Evolutionary conservation across 2,329 filamentous ascomycete species (phyloP), one percentile per base, ranked within the genome.

Genomic region (Biscogniauxia mediterranea): DNA sequence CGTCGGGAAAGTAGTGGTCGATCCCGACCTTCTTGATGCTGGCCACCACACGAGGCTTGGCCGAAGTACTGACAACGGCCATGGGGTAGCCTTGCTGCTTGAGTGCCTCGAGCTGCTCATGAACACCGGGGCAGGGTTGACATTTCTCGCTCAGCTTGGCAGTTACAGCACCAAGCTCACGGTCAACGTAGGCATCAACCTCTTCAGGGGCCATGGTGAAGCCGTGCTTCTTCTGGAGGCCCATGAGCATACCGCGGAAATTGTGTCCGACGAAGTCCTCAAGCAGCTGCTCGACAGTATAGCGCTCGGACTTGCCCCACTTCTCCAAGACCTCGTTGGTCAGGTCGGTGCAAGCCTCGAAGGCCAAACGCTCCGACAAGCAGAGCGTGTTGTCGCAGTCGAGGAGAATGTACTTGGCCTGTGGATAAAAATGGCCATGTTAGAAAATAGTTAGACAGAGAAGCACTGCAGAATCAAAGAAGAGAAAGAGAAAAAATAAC

Each of bases 261-360:
- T 91, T 92, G 75, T 90, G 86, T 68, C 89, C 89, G 65, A 92
- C 88, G 71, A 91, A 92, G 76, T 91, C 87, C 65, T 83, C 80
- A 73, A 92, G 87, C 62, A 92, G 85, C 70, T 86, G 80, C 13
- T 86, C 83, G 64, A 86, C 86, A 3, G 88, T 89, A 80, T 91
- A 92, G 71, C 84, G 85, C 60, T 85, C 82, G 28, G 81, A 68
- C 71, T 87, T 81, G 73, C 79, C 77, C 70, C 86, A 81, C 73
- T 85, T 85, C 71, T 84, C 82, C 69, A 92, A 81, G 69, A 92
- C 86, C 75, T 90, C 84, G 76, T 92, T 92, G 78, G 88, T 86
- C 67, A 92, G 81, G 63, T 89, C 87, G 74, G 89, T 88, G 76
- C 89, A 91, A 63, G 89, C 89, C 77, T 90, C 88, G 73, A 92